A percentile compares a stretch with the other conserved stretches of the same genome.
These are phyloP conservation scores for Podila horticola DNA, from an alignment of 192 early-diverging fungal genomes.

Conservation along the genomic window DNA sequence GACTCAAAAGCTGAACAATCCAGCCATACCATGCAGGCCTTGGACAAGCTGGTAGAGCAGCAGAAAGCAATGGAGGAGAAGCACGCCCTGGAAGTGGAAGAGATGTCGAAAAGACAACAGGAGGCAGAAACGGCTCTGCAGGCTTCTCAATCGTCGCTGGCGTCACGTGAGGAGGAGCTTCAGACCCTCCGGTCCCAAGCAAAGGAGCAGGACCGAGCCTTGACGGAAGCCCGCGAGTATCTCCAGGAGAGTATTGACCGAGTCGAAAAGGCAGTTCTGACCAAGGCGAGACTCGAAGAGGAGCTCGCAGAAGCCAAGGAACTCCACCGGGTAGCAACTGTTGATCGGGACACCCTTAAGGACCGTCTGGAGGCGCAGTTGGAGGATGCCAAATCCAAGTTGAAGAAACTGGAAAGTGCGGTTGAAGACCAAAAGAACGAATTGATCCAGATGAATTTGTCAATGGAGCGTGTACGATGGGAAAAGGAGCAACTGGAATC, in stretches of 20 bases:
- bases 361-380: neutral
- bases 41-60: constrained; percentile 12
- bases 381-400: neutral
- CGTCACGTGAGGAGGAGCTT: constrained; percentile 16
- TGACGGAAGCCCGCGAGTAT: constrained; percentile 6
- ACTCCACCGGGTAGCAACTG: neutral
- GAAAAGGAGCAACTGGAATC: constrained; percentile 30
- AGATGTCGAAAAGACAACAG: neutral
- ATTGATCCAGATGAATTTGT: neutral
- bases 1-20: neutral
- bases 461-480: constrained; percentile 31
- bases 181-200: constrained; percentile 9
- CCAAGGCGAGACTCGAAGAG: constrained; percentile 9
- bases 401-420: neutral
- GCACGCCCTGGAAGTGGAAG: constrained; percentile 8
- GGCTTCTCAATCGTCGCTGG: constrained; percentile 8
- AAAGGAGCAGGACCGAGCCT: constrained; percentile 7
- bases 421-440: constrained; percentile 11
- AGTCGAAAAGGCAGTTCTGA: constrained; percentile 8
- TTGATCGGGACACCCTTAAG: neutral
- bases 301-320: constrained; percentile 12
- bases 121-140: constrained; percentile 8
- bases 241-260: constrained; percentile 8
- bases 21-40: neutral
- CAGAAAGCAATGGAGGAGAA: constrained; percentile 5